A percentile compares a stretch with the other conserved stretches of the same genome.
Evolutionary conservation across 2,329 filamentous ascomycete genomes (phyloP).

Genomic region (Aschersonia sp.): DNA sequence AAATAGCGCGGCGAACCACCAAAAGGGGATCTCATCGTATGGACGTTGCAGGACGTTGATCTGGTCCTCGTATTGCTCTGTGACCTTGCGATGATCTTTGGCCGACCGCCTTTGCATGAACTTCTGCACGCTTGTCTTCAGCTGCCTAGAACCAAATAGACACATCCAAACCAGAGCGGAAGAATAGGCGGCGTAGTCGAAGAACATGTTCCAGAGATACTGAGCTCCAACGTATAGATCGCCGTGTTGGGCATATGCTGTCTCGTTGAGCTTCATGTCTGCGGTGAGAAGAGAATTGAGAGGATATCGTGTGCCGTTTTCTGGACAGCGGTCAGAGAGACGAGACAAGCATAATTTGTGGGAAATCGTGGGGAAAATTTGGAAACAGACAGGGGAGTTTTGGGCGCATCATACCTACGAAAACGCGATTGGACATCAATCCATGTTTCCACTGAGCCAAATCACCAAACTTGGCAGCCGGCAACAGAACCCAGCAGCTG

Average conservation of each 20-base stretch:
- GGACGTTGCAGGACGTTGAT: conserved; percentile 43
- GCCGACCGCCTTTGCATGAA: conserved; percentile 20
- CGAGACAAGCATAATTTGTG: background rate
- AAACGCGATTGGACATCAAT: conserved; percentile 44
- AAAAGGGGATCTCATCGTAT: conserved; percentile 43
- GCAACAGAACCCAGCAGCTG: conserved; percentile 43
- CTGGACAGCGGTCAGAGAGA: conserved; percentile 4
- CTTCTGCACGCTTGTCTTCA: conserved; percentile 29
- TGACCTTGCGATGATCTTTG: conserved; percentile 22
- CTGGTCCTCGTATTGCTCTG: conserved; percentile 41
- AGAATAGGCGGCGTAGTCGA: conserved; percentile 44
- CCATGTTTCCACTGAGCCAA: conserved; percentile 35
- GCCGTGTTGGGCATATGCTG: conserved; percentile 31
- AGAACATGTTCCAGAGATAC: conserved; percentile 43
- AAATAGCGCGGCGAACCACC: conserved; percentile 42
- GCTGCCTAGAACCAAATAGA: conserved; percentile 36
- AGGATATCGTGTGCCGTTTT: conserved; percentile 20
- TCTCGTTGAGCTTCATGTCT: conserved; percentile 28
- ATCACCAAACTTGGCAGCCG: conserved; percentile 42
- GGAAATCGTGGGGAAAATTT: background rate
- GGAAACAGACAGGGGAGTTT: background rate
- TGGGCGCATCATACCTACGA: conserved; percentile 15
- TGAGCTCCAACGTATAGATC: conserved; percentile 44
- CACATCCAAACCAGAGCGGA: conserved; percentile 44
- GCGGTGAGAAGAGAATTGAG: conserved; percentile 17